These are phyloP conservation scores for Cladophialophora yegresii DNA, from an alignment of 2,329 filamentous ascomycete genomes.

Conservation along the genomic window DNA sequence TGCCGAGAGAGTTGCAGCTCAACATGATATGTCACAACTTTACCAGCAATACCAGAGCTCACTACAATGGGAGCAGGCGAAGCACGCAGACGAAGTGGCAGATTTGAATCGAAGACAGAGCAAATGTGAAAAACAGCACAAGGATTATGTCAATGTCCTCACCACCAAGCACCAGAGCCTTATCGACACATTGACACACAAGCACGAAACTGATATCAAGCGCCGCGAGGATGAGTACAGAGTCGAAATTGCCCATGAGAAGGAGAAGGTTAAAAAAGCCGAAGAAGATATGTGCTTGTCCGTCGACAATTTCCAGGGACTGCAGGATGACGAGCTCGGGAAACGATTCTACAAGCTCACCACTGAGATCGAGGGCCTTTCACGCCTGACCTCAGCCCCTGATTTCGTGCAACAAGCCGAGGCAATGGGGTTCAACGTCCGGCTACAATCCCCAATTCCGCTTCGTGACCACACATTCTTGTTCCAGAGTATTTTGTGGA, in stretches of 20 bases:
- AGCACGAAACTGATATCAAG: neutral
- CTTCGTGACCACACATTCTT: neutral
- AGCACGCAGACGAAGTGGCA: neutral
- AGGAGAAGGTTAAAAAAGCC: neutral
- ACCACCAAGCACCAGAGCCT: neutral
- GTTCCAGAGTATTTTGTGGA: constrained; percentile 1
- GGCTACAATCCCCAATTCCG: no score
- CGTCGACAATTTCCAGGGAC: neutral
- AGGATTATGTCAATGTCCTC: neutral
- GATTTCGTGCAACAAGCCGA: neutral
- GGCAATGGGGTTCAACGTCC: neutral
- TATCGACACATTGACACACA: neutral
- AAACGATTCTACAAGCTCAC: neutral
- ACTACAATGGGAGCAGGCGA: neutral
- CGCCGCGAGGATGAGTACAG: neutral
- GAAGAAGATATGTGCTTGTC: neutral
- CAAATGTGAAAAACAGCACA: neutral
- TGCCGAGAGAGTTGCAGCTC: neutral
- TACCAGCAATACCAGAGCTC: neutral
- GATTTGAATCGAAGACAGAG: neutral
- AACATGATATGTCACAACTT: neutral
- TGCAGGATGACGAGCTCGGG: neutral
- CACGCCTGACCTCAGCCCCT: neutral
- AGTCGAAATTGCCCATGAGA: neutral
- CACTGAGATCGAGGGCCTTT: neutral